Evolutionary conservation across 129 eudicot genomes (phyloP).

Genomic region (Smallanthus sonchifolius): DNA sequence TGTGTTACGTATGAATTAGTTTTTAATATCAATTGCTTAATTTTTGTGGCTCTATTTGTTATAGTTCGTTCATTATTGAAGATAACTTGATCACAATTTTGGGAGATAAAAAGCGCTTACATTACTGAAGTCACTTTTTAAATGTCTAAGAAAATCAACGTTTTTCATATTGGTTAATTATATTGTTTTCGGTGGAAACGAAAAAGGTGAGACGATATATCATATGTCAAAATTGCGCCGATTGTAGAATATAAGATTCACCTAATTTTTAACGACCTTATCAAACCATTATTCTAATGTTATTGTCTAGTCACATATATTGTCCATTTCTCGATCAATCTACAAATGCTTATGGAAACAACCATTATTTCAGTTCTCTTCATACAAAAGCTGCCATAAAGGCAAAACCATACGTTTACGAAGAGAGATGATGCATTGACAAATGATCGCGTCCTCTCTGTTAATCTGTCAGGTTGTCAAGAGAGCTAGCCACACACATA

Average conservation of each 20-base stretch:
- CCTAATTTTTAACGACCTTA: background rate
- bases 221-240: background rate
- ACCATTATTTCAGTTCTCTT: background rate
- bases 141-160: background rate
- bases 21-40: background rate
- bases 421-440: background rate
- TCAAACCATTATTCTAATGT: too few relatives aligned
- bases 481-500: background rate
- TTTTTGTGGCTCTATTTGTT: conserved; percentile 1
- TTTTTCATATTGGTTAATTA: background rate
- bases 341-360: background rate
- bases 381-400: background rate
- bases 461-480: background rate
- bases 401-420: background rate
- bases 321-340: too few relatives aligned
- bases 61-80: background rate
- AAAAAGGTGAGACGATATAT: background rate
- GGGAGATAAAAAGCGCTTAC: conserved; percentile 4
- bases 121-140: background rate
- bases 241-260: background rate
- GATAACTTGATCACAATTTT: conserved; percentile 13
- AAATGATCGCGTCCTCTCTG: background rate
- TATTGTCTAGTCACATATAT: too few relatives aligned
- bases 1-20: conserved; percentile 16
- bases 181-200: background rate